Percentiles rank a stretch among this genome's conserved stretches.
phyloP scores from a whole-genome alignment of 1,284 basidiomycete species.

The Ceratobasidium sp. region DNA sequence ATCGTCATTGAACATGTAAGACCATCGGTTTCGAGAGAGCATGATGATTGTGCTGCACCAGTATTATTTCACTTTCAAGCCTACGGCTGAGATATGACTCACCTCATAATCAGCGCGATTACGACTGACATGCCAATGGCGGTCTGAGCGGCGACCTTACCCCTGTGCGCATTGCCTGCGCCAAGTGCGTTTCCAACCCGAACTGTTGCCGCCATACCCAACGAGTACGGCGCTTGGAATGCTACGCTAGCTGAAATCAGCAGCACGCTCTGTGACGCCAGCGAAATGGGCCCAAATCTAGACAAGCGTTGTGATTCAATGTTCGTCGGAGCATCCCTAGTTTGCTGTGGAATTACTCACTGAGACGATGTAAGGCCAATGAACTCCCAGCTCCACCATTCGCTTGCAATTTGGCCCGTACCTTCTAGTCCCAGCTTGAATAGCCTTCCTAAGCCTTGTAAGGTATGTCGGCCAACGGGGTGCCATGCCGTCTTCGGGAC shows the following conservation, averaged over 20 bases:
- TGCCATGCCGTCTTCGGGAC: constrained; percentile 88
- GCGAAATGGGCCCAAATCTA: constrained; percentile 59
- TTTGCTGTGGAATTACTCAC: constrained; percentile 59
- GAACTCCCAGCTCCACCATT: constrained; percentile 95
- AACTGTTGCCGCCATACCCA: constrained; percentile 86
- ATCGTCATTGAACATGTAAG: constrained; percentile 88
- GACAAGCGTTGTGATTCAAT: constrained; percentile 59
- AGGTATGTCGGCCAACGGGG: constrained; percentile 76
- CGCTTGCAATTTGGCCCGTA: constrained; percentile 78
- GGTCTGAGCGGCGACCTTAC: constrained; percentile 61
- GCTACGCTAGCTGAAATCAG: constrained; percentile 70
- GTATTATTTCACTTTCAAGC: constrained; percentile 59
- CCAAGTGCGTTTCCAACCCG: constrained; percentile 65
- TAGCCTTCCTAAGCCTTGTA: constrained; percentile 80
- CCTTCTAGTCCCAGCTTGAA: constrained; percentile 84
- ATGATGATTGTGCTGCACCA: constrained; percentile 74
- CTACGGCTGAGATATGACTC: constrained; percentile 70
- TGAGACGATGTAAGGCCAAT: constrained; percentile 59
- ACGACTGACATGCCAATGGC: constrained; percentile 79
- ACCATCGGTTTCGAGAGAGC: constrained; percentile 81
- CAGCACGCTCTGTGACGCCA: constrained; percentile 80
- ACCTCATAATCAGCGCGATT: constrained; percentile 35
- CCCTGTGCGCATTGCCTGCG: constrained; percentile 55
- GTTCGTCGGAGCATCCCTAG: background rate
- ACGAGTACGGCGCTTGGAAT: constrained; percentile 65